Evolutionary conservation across 2,329 filamentous ascomycete genomes (phyloP).

Genomic region (Pezicula rhizophila): DNA sequence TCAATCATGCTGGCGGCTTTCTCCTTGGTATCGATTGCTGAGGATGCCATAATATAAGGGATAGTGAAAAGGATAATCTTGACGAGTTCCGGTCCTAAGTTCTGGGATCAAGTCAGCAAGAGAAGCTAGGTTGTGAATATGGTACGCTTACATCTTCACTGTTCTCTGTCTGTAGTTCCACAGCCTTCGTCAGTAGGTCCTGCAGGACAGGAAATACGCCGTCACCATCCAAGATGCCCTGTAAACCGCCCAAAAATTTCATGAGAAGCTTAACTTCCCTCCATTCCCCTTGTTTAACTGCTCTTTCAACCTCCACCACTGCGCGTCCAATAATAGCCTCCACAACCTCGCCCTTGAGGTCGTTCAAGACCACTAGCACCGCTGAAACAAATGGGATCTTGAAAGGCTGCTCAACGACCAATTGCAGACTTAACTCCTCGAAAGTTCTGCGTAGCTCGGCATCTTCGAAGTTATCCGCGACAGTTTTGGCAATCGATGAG

Average conservation of each 20-base stretch:
- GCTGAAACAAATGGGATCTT: slow-evolving; percentile 95
- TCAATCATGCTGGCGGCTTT: slow-evolving; percentile 77
- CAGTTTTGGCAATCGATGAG: slow-evolving; percentile 64
- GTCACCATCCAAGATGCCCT: slow-evolving; percentile 72
- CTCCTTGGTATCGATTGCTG: slow-evolving; percentile 62
- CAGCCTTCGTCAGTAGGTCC: slow-evolving; percentile 86
- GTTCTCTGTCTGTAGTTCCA: slow-evolving; percentile 85
- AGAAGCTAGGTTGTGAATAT: background rate
- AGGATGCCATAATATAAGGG: slow-evolving; percentile 77
- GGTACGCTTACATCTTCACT: slow-evolving; percentile 73
- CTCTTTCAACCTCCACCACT: slow-evolving; percentile 55
- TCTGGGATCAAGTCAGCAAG: slow-evolving; percentile 33
- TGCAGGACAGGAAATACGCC: slow-evolving; percentile 81
- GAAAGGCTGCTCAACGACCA: slow-evolving; percentile 85
- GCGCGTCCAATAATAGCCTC: slow-evolving; percentile 62
- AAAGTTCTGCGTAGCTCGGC: slow-evolving; percentile 70
- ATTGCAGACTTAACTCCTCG: slow-evolving; percentile 65
- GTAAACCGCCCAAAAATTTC: slow-evolving; percentile 83
- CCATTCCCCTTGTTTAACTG: slow-evolving; percentile 72
- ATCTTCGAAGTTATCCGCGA: slow-evolving; percentile 82
- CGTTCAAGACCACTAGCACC: slow-evolving; percentile 74
- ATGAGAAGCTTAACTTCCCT: slow-evolving; percentile 84
- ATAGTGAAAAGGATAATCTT: slow-evolving; percentile 95
- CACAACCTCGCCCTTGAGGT: slow-evolving; percentile 68
- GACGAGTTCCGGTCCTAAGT: slow-evolving; percentile 76